Base-by-base conservation (phyloP, 352 stramenopile species). In the Phytophthora hybrid region DNA sequence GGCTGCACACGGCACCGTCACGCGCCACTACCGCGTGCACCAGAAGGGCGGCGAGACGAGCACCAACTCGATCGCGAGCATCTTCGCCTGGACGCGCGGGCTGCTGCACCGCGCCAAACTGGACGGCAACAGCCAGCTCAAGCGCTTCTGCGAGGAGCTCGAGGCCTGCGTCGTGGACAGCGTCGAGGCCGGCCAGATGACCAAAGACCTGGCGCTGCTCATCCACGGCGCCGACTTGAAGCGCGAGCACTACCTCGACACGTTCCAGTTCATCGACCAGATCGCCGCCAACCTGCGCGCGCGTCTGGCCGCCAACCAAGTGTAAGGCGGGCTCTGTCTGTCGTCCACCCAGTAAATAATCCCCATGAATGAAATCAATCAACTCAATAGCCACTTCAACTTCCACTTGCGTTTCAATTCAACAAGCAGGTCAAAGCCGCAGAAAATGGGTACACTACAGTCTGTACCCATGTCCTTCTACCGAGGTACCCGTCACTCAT, bases 41-140 rank as follows among this genome's bases (percentile, higher is more conserved):
- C 89, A 97, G 74, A 94, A 97, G 80, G 90, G 90, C 34, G 85
- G 87, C n/a, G 78, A 93, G 69, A 97, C 92, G 21, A 93, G 78
- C 59, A 97, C 92, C 21, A 97, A 97, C 85, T 89, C 92, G 39
- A 95, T 97, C 66, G 92, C 92, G 10, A 91, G 76, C 57, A 97
- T 97, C 73, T 97, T 93, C 47, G 92, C 92, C 13, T 97, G 92
- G 92, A 97, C 92, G 18, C 84, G 92, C 23, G 92, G 89, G 3
- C 78, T 97, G 57, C 66, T 83, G 32, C 90, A 97, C 79, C 89
- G 92, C 31, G 92, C 79, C 70, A 97, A 97, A 71, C 77, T 97
- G 34, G 92, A 97, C 73, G 58, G 70, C 68, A 97, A 97, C 81
- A 60, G 81, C 44, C 59, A 89, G 61, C 88, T 97, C 46, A 84